These are phyloP conservation scores for Crithidia fasciculata DNA, from an alignment of 208 protist genomes.

Conservation along the genomic window DNA sequence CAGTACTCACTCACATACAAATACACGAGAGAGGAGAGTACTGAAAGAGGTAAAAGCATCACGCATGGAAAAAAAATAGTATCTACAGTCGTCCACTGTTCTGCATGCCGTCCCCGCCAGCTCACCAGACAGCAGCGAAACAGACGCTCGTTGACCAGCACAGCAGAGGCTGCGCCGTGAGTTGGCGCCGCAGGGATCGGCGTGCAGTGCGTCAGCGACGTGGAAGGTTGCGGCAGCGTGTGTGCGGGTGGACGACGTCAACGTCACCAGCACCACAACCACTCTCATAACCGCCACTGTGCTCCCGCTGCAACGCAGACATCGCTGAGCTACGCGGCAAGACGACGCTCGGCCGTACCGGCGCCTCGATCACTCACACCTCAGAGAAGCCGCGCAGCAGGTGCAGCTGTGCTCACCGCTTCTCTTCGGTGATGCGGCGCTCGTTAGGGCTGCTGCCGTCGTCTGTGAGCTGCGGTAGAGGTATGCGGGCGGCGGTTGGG, in stretches of 20 bases:
- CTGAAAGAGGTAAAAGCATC: no score
- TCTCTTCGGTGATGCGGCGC: not conserved
- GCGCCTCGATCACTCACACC: constrained; percentile 13
- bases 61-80: no score
- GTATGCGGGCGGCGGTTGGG: not conserved
- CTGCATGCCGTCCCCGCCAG: no score
- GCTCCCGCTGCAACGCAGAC: not conserved
- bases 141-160: no score
- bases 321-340: not conserved
- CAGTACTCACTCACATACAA: no score
- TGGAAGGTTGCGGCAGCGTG: no score
- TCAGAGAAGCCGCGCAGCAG: constrained; percentile 1
- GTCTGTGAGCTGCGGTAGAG: not conserved
- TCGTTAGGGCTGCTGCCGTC: not conserved
- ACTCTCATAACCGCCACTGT: not conserved
- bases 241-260: not conserved
- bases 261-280: not conserved
- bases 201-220: no score
- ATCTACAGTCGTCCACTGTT: no score
- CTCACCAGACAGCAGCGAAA: no score
- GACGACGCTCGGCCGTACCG: not conserved
- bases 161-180: no score
- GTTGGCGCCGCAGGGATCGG: no score
- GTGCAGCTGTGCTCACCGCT: constrained; percentile 4
- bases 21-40: no score